Base-by-base conservation (phyloP, 2,329 filamentous ascomycete genomes). In the Xylariales sp. region DNA sequence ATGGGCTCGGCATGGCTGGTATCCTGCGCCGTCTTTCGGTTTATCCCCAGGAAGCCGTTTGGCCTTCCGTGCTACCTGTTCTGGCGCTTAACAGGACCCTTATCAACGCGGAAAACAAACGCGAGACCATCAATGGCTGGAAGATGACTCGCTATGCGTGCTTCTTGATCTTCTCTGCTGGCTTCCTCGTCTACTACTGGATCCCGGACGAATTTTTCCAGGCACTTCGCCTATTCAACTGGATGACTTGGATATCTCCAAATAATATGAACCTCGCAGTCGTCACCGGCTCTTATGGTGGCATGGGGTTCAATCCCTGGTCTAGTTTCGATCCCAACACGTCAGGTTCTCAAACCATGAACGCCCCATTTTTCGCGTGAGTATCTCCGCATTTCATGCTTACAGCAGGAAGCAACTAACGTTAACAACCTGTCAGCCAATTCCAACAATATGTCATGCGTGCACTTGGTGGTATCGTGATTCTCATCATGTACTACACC, bases 1-100 rank as follows among this genome's bases (percentile, higher is more conserved):
- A 76, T 21, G 73, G 73, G 13, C 76, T 74, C 36, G 72, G 73
- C 3, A 54, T 76, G 16, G 72, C 73, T 5, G 73, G 73, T 13
- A 24, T 46, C 33, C 34, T 39, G 15, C 42, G 42, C 16, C 33
- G 40, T 15, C 53, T 54, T 34, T 31, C 53, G 17, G 52, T 55
- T 12, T 55, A 46, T 23, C 52, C 52, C 3, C 33, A 48, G 14
- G 45, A 46, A 23, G 47, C 45, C 59, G 39, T 44, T 3, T 77
- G 73, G 73, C 72, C 70, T 0, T 58, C 59, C 4, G 59, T 63
- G 0, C 49, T 76, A 4, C 60, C 60, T 2, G 67, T 60, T 4
- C 66, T 70, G 20, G 62, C 65, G 0, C 54, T 72, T 3, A 66
- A 68, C 51, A 58, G 7, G 63, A 69, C 6, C 59, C 74, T 20